These are phyloP conservation scores for Alternaria triticina DNA, from an alignment of 2,329 filamentous ascomycete species.

Conservation along the genomic window DNA sequence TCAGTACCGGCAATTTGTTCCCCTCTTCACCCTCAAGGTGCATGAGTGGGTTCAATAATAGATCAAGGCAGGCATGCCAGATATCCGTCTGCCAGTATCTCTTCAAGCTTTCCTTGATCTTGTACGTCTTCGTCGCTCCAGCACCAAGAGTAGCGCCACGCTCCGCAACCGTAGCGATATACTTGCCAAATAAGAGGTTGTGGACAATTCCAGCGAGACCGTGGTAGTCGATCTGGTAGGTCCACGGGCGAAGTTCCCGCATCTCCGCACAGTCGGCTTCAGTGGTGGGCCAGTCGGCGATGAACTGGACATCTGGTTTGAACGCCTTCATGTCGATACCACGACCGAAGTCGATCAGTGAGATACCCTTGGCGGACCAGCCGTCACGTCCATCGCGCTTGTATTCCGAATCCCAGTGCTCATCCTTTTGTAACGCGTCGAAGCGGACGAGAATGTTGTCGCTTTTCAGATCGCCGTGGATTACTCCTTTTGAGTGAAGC, in stretches of 20 bases:
- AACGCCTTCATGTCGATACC: constrained; percentile 94
- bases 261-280: constrained; percentile 94
- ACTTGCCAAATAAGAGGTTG: constrained; percentile 88
- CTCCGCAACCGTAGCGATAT: constrained; percentile 77
- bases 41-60: constrained; percentile 81
- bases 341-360: constrained; percentile 92
- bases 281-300: constrained; percentile 92
- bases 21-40: constrained; percentile 71
- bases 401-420: constrained; percentile 69
- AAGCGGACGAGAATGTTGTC: constrained; percentile 95
- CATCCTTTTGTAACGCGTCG: constrained; percentile 57
- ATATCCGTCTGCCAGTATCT: constrained; percentile 96
- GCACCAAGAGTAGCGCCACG: constrained; percentile 62
- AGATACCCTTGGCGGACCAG: constrained; percentile 81
- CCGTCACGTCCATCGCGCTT: constrained; percentile 74
- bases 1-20: constrained; percentile 73
- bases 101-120: constrained; percentile 82
- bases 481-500: constrained; percentile 76
- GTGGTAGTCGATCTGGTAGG: constrained; percentile 96
- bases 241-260: constrained; percentile 92
- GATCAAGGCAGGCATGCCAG: constrained; percentile 81
- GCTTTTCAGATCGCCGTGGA: constrained; percentile 93
- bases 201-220: constrained; percentile 89
- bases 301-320: constrained; percentile 76
- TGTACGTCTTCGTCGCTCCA: constrained; percentile 70